Conservation (phyloP, 257 asterid species). For the Ligustrum vulgare region DNA sequence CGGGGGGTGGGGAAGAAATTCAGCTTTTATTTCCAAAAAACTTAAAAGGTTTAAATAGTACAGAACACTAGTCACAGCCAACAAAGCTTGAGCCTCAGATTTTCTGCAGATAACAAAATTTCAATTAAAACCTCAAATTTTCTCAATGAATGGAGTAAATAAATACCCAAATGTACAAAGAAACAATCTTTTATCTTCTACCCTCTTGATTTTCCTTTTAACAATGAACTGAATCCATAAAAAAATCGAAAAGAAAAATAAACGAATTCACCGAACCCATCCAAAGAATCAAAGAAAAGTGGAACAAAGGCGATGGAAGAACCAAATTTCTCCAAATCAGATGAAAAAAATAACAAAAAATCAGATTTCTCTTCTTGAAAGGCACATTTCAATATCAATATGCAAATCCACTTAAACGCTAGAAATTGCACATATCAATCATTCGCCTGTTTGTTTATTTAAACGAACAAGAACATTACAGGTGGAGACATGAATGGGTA, state of each 20-base stretch:
- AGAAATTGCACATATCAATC: neutral
- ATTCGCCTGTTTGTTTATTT: neutral
- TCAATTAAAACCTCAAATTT: neutral
- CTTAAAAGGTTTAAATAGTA: neutral
- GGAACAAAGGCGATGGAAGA: neutral
- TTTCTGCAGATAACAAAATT: constrained; percentile 18
- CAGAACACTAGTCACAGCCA: neutral
- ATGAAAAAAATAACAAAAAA: constrained; percentile 2
- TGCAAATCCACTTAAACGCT: neutral
- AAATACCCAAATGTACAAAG: constrained; percentile 6
- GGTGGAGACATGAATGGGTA: neutral
- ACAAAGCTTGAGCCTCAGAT: neutral
- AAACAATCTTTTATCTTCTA: constrained; percentile 7
- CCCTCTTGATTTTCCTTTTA: neutral
- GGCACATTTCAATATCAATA: neutral
- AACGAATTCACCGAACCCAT: neutral
- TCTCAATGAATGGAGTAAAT: neutral
- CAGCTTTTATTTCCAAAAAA: constrained; percentile 10
- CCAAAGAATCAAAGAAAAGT: neutral
- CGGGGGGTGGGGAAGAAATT: neutral
- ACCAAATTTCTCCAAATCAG: neutral
- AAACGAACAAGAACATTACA: neutral
- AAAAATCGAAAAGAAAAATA: neutral
- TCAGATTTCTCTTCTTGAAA: neutral
- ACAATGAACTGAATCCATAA: neutral